Evolutionary conservation across 805 yeast genomes (phyloP), one percentile per base, ranked within the genome.

Genomic region (Diddensiella transvaalensis): DNA sequence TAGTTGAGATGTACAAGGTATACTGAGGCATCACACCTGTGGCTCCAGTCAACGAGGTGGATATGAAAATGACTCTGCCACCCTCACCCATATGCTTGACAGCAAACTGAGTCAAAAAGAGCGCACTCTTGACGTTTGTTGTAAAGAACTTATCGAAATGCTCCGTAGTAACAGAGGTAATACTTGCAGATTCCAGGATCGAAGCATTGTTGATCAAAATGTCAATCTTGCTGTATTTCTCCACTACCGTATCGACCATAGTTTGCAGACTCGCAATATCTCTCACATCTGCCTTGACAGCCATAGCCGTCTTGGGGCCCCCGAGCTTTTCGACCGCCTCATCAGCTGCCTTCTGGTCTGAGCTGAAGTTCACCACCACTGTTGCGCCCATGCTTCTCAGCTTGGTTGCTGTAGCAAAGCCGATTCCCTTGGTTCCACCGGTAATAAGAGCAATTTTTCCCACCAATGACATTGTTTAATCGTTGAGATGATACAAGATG

Each of bases 391-490:
- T 62, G 48, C 65, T 66, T 1, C 76, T 78, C 32, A 75, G 63
- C 24, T 74, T 79, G 35, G 61, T 60, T 19, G 76, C 77, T 32
- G 74, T 69, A 43, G 71, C 75, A 17, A 68, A 69, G 1, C 81
- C 82, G 47, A 77, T 77, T 3, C 82, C 82, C 22, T 73, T 69
- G 18, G 78, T 70, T 5, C 77, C 79, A 13, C 82, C 82, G 4
- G 82, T 72, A 30, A 76, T 50, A 22, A 58, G 33, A 11, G 54
- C 55, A 10, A 49, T 49, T 52, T 71, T 69, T 23, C 47, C 47
- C 26, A 42, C 21, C 4, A 47, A 24, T 15, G 38, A 35, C 38
- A 35, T 35, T 10, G 6, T 35, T 35, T 35, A 35, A 6, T 17
- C 15, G 32, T n/a, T n/a, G n/a, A n/a, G n/a, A n/a, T n/a, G n/a